Percentiles rank a stretch among this genome's conserved stretches.
phyloP scores from a whole-genome alignment of 306 rosid genomes.

The Vigna mungo region DNA sequence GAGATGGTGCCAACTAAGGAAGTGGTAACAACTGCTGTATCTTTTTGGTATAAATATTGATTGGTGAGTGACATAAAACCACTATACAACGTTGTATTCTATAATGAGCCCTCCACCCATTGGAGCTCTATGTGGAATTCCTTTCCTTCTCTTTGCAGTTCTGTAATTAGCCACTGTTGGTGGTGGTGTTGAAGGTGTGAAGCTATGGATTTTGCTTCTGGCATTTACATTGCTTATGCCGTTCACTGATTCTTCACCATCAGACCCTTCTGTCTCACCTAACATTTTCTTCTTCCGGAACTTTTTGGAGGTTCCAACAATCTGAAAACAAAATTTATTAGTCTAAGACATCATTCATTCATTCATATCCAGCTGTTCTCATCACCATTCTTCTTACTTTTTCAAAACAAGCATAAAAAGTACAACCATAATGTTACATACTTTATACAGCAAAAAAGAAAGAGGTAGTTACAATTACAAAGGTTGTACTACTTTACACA shows the following conservation, averaged over 20 bases:
- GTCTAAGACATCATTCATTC: slow-evolving; percentile 17
- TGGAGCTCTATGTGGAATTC: slow-evolving; percentile 73
- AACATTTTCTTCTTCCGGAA: slow-evolving; percentile 53
- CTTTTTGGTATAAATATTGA: slow-evolving; percentile 50
- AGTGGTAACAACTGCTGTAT: slow-evolving; percentile 43
- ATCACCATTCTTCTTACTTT: slow-evolving; percentile 43
- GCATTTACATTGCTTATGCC: slow-evolving; percentile 45
- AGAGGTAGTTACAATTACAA: slow-evolving; percentile 28
- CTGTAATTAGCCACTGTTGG: slow-evolving; percentile 61
- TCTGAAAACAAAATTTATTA: slow-evolving; percentile 49
- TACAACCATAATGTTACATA: slow-evolving; percentile 31
- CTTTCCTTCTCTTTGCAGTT: slow-evolving; percentile 70
- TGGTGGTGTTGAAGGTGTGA: slow-evolving; percentile 76
- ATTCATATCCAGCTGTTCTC: slow-evolving; percentile 15
- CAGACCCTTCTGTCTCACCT: slow-evolving; percentile 56
- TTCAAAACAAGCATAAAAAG: slow-evolving; percentile 37
- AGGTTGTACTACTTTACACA: slow-evolving; percentile 32
- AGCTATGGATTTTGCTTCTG: slow-evolving; percentile 58
- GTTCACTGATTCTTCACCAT: slow-evolving; percentile 61
- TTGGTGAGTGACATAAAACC: slow-evolving; percentile 39
- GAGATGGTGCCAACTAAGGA: slow-evolving; percentile 19
- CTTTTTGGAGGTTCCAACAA: slow-evolving; percentile 68
- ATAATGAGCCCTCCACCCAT: slow-evolving; percentile 74
- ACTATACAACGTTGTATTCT: slow-evolving; percentile 50
- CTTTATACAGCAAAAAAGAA: slow-evolving; percentile 41